Conservation (phyloP, 805 yeast genomes). For the Wickerhamomyces queroliae region DNA sequence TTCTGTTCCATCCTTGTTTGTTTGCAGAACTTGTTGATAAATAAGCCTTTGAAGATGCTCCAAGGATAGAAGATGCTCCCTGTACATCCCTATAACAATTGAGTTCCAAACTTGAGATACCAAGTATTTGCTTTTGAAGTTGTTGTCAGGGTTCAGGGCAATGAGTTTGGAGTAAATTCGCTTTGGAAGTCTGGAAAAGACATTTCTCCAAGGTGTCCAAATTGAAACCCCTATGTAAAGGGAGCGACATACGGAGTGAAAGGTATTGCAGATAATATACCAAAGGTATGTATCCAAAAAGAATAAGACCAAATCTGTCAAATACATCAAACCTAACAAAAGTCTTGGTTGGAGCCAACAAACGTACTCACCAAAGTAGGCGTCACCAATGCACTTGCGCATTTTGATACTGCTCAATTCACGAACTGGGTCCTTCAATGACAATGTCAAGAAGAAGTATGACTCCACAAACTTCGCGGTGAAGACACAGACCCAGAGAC, state of each 20-base stretch:
- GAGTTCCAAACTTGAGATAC: conserved; percentile 99
- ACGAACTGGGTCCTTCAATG: conserved; percentile 67
- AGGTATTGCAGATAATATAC: conserved; percentile 78
- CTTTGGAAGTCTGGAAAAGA: conserved; percentile 70
- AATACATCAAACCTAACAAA: conserved; percentile 43
- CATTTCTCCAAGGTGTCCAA: conserved; percentile 87
- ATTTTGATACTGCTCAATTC: conserved; percentile 55
- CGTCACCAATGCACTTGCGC: conserved; percentile 57
- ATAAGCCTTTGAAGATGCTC: conserved; percentile 96
- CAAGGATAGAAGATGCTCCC: conserved; percentile 95
- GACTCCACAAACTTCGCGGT: conserved; percentile 69
- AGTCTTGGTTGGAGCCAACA: conserved; percentile 55
- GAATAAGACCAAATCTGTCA: conserved; percentile 64
- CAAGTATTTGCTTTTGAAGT: conserved; percentile 93
- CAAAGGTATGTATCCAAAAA: conserved; percentile 80
- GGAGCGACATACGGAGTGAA: conserved; percentile 66
- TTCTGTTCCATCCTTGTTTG: conserved; percentile 29
- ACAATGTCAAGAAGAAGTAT: conserved; percentile 68
- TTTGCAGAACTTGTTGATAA: conserved; percentile 75
- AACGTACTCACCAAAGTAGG: conserved; percentile 41
- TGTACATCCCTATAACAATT: conserved; percentile 95
- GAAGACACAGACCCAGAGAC: conserved; percentile 66
- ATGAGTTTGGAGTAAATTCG: conserved; percentile 69
- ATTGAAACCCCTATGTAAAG: conserved; percentile 73
- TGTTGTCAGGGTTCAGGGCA: conserved; percentile 64